Percentiles rank a stretch among this genome's conserved stretches.
Conservation (phyloP, 164 flowering plant genomes). For the Annona squamosa region DNA sequence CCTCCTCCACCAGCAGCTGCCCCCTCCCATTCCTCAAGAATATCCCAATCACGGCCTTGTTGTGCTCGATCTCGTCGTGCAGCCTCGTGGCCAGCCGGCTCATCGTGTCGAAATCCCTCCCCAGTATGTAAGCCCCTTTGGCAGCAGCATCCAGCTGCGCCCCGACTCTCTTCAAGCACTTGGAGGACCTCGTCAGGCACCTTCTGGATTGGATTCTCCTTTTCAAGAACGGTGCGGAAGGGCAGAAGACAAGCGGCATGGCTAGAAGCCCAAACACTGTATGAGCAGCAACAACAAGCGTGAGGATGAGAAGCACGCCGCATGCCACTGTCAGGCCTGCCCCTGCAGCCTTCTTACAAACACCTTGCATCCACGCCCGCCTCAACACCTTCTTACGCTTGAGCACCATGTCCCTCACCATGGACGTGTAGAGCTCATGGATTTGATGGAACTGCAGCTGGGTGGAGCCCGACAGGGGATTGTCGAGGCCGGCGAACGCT, state of each 20-base stretch:
- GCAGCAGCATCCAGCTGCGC: conserved; percentile 65
- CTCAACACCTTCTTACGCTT: conserved; percentile 26
- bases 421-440: conserved; percentile 24
- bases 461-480: conserved; percentile 40
- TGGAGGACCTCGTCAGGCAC: background rate
- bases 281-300: conserved; percentile 42
- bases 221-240: conserved; percentile 8
- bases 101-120: conserved; percentile 67
- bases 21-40: conserved; percentile 41
- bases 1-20: conserved; percentile 56
- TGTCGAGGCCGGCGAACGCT: conserved; percentile 29
- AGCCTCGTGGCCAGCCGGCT: conserved; percentile 47
- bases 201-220: conserved; percentile 8
- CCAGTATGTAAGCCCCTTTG: conserved; percentile 51
- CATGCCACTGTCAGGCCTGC: conserved; percentile 28
- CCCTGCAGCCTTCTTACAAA: conserved; percentile 34
- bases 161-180: conserved; percentile 13
- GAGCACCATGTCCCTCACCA: conserved; percentile 31
- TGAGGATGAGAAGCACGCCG: conserved; percentile 24
- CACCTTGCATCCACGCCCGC: conserved; percentile 20
- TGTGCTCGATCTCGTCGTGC: conserved; percentile 59
- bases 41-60: conserved; percentile 33
- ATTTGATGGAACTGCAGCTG: conserved; percentile 23
- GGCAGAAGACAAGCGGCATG: conserved; percentile 32
- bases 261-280: conserved; percentile 50